Evolutionary conservation across 805 yeast species (phyloP).

Genomic region (Isabelozyma pseudorhagii): DNA sequence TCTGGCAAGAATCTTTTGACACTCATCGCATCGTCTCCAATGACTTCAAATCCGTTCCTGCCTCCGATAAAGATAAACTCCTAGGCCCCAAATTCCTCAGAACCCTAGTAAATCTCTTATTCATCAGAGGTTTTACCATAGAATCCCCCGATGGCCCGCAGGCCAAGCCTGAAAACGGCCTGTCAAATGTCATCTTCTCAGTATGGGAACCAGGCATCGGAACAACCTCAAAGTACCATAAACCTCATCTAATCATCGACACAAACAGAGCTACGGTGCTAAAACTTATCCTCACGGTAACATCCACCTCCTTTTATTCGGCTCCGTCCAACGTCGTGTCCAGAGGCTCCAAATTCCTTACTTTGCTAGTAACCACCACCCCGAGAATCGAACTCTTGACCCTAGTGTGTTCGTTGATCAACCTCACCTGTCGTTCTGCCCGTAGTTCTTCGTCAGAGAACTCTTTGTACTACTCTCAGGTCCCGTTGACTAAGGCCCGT

Average conservation of each 20-base stretch:
- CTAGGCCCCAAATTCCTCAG: constrained; percentile 8
- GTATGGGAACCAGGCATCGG: constrained; percentile 88
- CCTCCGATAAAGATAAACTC: neutral
- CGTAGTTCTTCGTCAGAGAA: constrained; percentile 36
- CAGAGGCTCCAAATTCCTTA: constrained; percentile 59
- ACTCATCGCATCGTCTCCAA: constrained; percentile 15
- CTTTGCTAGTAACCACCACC: constrained; percentile 48
- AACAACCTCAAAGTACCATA: constrained; percentile 23
- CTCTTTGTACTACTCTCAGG: constrained; percentile 34
- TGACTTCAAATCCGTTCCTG: constrained; percentile 6
- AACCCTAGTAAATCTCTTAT: constrained; percentile 44
- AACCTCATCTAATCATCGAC: constrained; percentile 41
- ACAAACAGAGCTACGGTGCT: constrained; percentile 67
- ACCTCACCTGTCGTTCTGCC: constrained; percentile 55
- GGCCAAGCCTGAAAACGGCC: constrained; percentile 9
- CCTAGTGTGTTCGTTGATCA: constrained; percentile 67
- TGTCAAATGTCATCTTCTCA: constrained; percentile 26
- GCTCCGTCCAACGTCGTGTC: constrained; percentile 39
- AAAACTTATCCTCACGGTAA: constrained; percentile 55
- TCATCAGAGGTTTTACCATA: constrained; percentile 56
- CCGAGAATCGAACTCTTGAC: constrained; percentile 49
- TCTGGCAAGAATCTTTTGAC: constrained; percentile 45
- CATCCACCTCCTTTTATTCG: constrained; percentile 60
- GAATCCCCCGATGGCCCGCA: constrained; percentile 4
- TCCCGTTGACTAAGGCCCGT: constrained; percentile 39